phyloP scores from a whole-genome alignment of 768 basidiomycete genomes.

The Dacryopinax primogenitus region DNA sequence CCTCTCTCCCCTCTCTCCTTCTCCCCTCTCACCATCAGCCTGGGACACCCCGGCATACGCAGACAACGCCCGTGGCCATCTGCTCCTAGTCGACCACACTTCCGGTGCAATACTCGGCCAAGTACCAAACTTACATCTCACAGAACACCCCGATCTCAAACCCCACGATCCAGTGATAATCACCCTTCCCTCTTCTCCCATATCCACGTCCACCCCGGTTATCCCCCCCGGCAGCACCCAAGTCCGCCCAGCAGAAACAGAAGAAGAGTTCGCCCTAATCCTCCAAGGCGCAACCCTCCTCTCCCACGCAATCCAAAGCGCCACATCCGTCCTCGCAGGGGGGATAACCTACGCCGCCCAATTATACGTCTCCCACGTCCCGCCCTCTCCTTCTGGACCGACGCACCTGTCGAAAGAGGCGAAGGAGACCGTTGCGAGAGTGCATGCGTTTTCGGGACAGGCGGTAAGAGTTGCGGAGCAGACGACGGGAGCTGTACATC shows the following conservation, averaged over 20 bases:
- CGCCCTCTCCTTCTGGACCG: conserved; percentile 36
- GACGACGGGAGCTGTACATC: conserved; percentile 49
- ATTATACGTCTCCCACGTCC: conserved; percentile 47
- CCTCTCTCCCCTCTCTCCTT: conserved; percentile 15
- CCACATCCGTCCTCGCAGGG: conserved; percentile 48
- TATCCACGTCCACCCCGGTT: not conserved
- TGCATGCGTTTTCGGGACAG: conserved; percentile 52
- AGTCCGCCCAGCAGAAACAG: conserved; percentile 48
- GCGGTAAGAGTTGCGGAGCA: conserved; percentile 54
- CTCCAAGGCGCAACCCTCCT: not conserved
- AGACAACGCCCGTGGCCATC: conserved; percentile 34
- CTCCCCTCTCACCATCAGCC: conserved; percentile 13
- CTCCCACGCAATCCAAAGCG: conserved; percentile 55
- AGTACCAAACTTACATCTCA: conserved; percentile 42
- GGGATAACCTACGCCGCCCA: conserved; percentile 50
- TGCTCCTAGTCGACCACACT: conserved; percentile 60
- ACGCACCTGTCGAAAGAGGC: conserved; percentile 50
- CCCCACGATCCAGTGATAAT: conserved; percentile 50
- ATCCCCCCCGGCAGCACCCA: conserved; percentile 33
- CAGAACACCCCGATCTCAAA: conserved; percentile 14
- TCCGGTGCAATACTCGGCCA: conserved; percentile 61
- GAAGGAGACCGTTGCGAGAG: conserved; percentile 42
- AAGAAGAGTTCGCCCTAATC: conserved; percentile 57
- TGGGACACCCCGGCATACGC: not conserved
- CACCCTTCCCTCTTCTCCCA: conserved; percentile 42